Evolutionary conservation across 306 rosid species (phyloP).

Genomic region (Ormosia semicastrata): DNA sequence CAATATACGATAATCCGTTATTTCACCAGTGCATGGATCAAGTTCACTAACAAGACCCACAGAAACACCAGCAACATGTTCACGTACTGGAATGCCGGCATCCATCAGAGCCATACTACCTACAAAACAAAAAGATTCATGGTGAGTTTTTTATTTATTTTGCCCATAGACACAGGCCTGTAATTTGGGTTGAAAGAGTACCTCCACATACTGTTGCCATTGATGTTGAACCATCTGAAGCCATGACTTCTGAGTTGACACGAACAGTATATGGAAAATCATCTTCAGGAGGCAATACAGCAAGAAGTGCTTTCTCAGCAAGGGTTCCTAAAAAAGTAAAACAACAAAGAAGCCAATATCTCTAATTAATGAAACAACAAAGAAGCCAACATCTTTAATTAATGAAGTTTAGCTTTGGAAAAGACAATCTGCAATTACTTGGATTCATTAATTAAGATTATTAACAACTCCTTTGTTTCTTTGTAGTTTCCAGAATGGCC

Average conservation of each 20-base stretch:
- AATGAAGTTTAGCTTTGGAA: background rate
- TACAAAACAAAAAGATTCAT: conserved; percentile 34
- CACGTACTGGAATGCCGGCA: conserved; percentile 85
- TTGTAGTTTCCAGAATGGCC: background rate
- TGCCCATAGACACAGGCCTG: background rate
- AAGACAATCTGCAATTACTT: conserved; percentile 6
- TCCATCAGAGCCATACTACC: conserved; percentile 97
- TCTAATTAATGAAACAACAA: background rate
- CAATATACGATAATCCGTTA: conserved; percentile 80
- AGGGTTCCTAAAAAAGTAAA: conserved; percentile 71
- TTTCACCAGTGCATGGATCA: conserved; percentile 74
- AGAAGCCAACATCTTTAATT: background rate
- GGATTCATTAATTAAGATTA: background rate
- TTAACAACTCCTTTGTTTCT: background rate
- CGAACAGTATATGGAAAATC: conserved; percentile 87
- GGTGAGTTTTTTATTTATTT: background rate
- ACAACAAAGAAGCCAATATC: conserved; percentile 9
- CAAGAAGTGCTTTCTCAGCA: conserved; percentile 96
- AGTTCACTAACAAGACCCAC: conserved; percentile 89
- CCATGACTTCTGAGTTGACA: conserved; percentile 93
- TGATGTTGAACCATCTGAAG: conserved; percentile 97
- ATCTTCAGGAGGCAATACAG: conserved; percentile 89
- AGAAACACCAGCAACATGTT: conserved; percentile 95
- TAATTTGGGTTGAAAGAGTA: conserved; percentile 21
- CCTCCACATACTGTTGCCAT: conserved; percentile 99